Percentiles rank a stretch among this genome's conserved stretches.
Conservation (phyloP, 2,329 filamentous ascomycete species). For the Penicillium sp. region DNA sequence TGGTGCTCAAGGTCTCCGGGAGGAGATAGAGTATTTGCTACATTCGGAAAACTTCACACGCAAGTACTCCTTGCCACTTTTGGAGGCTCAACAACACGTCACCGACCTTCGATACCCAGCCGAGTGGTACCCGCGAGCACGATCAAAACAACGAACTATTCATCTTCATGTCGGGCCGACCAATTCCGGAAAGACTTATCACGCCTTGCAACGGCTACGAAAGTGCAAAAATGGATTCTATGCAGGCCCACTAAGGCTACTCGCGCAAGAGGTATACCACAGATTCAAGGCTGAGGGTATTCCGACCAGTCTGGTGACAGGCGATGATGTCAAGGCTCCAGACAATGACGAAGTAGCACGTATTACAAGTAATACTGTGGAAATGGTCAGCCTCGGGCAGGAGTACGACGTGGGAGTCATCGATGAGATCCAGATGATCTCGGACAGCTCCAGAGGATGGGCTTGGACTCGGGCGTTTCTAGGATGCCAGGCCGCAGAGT, state of each 20-base stretch:
- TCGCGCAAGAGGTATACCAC: slow-evolving; percentile 95
- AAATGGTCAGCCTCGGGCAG: slow-evolving; percentile 70
- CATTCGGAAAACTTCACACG: slow-evolving; percentile 64
- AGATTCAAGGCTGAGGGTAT: slow-evolving; percentile 78
- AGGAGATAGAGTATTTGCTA: slow-evolving; percentile 69
- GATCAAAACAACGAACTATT: slow-evolving; percentile 76
- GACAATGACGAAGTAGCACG: slow-evolving; percentile 52
- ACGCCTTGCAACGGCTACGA: slow-evolving; percentile 83
- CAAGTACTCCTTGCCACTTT: slow-evolving; percentile 58
- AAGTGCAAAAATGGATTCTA: slow-evolving; percentile 77
- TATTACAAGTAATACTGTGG: slow-evolving; percentile 87
- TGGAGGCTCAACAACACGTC: slow-evolving; percentile 63
- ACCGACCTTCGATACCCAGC: slow-evolving; percentile 85
- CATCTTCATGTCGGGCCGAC: slow-evolving; percentile 95
- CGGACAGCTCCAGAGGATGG: slow-evolving; percentile 76
- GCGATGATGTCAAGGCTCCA: slow-evolving; percentile 80
- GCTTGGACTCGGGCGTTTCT: slow-evolving; percentile 92
- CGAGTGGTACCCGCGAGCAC: slow-evolving; percentile 89
- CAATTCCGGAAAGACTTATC: slow-evolving; percentile 97
- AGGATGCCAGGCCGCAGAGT: slow-evolving; percentile 81
- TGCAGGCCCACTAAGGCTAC: slow-evolving; percentile 81
- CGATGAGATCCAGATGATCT: slow-evolving; percentile 98
- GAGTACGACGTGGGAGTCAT: slow-evolving; percentile 87
- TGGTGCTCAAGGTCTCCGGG: slow-evolving; percentile 54
- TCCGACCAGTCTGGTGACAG: slow-evolving; percentile 79